phyloP scores from a whole-genome alignment of 2,329 filamentous ascomycete genomes.

The Myrmaecium sp. region DNA sequence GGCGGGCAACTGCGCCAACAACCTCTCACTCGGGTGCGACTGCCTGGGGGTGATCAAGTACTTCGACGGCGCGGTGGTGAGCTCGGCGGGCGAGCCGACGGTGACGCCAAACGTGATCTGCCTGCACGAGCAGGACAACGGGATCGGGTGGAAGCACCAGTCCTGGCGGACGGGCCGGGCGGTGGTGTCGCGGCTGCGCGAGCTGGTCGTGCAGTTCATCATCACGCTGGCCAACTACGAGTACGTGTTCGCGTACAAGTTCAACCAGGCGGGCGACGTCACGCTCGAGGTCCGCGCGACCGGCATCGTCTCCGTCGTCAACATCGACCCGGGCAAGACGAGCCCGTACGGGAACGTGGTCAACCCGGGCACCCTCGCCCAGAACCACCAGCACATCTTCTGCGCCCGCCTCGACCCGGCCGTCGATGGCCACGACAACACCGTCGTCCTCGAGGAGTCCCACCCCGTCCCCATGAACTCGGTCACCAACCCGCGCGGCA shows the following conservation, averaged over 20 bases:
- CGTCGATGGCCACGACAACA: slow-evolving; percentile 39
- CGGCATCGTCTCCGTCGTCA: slow-evolving; percentile 45
- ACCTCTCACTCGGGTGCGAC: slow-evolving; percentile 49
- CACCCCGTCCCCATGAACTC: slow-evolving; percentile 32
- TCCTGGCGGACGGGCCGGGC: slow-evolving; percentile 48
- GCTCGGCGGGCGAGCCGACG: slow-evolving; percentile 36
- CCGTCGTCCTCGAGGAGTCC: slow-evolving; percentile 37
- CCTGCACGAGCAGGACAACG: slow-evolving; percentile 52
- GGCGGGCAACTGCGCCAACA: slow-evolving; percentile 49
- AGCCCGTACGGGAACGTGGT: slow-evolving; percentile 44
- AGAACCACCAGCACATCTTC: slow-evolving; percentile 58
- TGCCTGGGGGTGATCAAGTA: slow-evolving; percentile 53
- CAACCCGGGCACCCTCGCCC: slow-evolving; percentile 44
- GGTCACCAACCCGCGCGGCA: slow-evolving; percentile 42
- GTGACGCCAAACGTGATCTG: slow-evolving; percentile 45
- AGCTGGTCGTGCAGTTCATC: slow-evolving; percentile 51
- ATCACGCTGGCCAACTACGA: slow-evolving; percentile 57
- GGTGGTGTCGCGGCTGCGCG: slow-evolving; percentile 42
- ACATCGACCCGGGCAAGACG: slow-evolving; percentile 40
- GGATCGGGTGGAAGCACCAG: slow-evolving; percentile 55
- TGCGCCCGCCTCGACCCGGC: slow-evolving; percentile 47
- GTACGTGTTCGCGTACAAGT: slow-evolving; percentile 48
- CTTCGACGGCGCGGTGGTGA: slow-evolving; percentile 39
- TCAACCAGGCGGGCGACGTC: slow-evolving; percentile 46
- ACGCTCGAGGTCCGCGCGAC: slow-evolving; percentile 47